Percentiles rank a stretch among this genome's conserved stretches.
These are phyloP conservation scores for Rhynchospora breviuscula DNA, from an alignment of 176 grass and related monocot genomes.

Conservation along the genomic window DNA sequence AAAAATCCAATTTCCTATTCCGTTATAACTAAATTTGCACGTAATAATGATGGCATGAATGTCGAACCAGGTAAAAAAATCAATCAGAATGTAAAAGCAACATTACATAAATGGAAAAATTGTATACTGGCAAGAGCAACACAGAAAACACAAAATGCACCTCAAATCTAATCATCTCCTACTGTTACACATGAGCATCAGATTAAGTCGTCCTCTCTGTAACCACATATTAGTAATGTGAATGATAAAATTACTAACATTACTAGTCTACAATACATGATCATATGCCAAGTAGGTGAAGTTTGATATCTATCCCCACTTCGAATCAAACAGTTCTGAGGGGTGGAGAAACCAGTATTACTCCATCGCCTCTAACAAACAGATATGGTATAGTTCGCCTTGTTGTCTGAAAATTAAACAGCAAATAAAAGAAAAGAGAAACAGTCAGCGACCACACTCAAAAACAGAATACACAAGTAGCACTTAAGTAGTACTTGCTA, in stretches of 20 bases:
- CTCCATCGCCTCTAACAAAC: constrained; percentile 95
- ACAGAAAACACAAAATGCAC: not conserved
- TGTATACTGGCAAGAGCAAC: not conserved
- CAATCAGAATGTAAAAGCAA: not conserved
- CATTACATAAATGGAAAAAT: not conserved
- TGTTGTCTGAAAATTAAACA: constrained; percentile 52
- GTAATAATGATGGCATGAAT: not conserved
- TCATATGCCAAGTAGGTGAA: not conserved
- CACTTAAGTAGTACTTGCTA: not conserved
- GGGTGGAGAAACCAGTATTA: constrained; percentile 91
- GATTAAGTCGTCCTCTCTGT: not conserved
- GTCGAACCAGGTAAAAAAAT: not conserved
- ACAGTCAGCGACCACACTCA: not conserved
- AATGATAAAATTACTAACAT: not conserved
- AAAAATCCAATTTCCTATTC: not conserved
- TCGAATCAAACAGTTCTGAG: constrained; percentile 69
- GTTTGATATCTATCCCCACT: not conserved
- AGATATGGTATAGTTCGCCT: constrained; percentile 83
- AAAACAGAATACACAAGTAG: not conserved
- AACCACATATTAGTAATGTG: not conserved
- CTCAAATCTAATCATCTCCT: not conserved
- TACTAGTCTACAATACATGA: constrained; percentile 5
- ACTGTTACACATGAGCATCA: constrained; percentile 6
- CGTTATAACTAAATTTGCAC: not conserved
- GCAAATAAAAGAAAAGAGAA: not conserved